Conservation (phyloP, 1,139 yeast species). For the Yamadazyma membranifaciens region DNA sequence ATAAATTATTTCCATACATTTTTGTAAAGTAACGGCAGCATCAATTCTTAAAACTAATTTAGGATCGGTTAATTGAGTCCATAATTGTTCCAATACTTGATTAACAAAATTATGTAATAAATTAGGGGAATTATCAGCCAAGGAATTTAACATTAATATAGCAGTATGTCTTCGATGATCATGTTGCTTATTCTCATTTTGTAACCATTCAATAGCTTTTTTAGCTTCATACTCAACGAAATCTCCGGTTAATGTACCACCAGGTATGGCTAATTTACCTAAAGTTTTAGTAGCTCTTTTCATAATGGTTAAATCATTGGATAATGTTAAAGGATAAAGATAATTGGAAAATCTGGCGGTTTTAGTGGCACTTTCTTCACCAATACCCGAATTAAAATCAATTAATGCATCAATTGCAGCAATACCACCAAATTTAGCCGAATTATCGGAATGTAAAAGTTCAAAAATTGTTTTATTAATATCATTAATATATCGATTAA, state of each 20-base stretch:
- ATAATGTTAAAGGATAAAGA: conserved; percentile 74
- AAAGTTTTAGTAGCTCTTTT: conserved; percentile 80
- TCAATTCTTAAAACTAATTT: conserved; percentile 75
- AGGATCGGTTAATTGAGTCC: conserved; percentile 84
- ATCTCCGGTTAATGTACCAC: conserved; percentile 86
- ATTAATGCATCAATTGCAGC: conserved; percentile 87
- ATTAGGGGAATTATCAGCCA: conserved; percentile 88
- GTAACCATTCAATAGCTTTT: conserved; percentile 88
- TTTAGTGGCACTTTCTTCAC: conserved; percentile 81
- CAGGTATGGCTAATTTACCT: conserved; percentile 86
- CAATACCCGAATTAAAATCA: conserved; percentile 64
- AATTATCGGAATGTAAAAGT: conserved; percentile 71
- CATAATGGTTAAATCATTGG: conserved; percentile 83
- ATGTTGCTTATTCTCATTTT: conserved; percentile 68
- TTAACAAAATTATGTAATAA: conserved; percentile 75
- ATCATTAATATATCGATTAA: conserved; percentile 77
- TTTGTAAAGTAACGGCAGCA: conserved; percentile 77
- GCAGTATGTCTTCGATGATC: conserved; percentile 91
- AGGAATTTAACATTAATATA: conserved; percentile 74
- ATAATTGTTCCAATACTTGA: conserved; percentile 75
- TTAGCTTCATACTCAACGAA: conserved; percentile 92
- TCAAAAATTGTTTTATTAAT: conserved; percentile 88
- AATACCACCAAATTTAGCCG: conserved; percentile 80
- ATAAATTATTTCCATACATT: conserved; percentile 75
- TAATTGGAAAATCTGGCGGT: conserved; percentile 90